Evolutionary conservation across 371 early-diverging fungal genomes (phyloP).

Genomic region (Phascolomyces articulosus): DNA sequence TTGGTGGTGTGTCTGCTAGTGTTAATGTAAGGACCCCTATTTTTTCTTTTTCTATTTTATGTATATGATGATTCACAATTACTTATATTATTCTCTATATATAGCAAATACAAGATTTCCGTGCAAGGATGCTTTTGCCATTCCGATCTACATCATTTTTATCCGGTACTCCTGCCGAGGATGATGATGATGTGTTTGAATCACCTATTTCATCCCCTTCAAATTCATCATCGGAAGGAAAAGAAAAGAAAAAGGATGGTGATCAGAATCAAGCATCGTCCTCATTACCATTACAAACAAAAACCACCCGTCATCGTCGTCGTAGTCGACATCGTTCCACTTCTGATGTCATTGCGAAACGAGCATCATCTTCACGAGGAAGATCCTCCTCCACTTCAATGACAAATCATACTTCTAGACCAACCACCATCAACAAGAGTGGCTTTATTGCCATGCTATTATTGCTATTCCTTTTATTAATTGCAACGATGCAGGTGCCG

Average conservation of each 20-base stretch:
- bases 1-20: constrained; percentile 37
- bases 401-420: neutral
- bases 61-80: neutral
- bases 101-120: constrained; percentile 12
- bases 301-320: constrained; percentile 1
- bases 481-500: neutral
- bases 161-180: neutral
- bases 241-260: neutral
- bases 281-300: no score
- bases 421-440: neutral
- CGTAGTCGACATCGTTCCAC: neutral
- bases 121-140: constrained; percentile 8
- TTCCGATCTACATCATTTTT: constrained; percentile 19
- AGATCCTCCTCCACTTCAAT: neutral
- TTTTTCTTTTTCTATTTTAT: neutral
- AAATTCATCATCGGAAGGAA: constrained; percentile 4
- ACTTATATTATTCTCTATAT: neutral
- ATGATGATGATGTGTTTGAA: constrained; percentile 15
- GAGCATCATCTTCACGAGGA: neutral
- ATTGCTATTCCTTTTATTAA: constrained; percentile 1
- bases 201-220: constrained; percentile 12
- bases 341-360: neutral
- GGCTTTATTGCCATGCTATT: neutral
- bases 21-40: constrained; percentile 32
- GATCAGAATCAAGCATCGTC: neutral